phyloP scores from a whole-genome alignment of 2,329 filamentous ascomycete genomes.

The Aspergillus unguis region DNA sequence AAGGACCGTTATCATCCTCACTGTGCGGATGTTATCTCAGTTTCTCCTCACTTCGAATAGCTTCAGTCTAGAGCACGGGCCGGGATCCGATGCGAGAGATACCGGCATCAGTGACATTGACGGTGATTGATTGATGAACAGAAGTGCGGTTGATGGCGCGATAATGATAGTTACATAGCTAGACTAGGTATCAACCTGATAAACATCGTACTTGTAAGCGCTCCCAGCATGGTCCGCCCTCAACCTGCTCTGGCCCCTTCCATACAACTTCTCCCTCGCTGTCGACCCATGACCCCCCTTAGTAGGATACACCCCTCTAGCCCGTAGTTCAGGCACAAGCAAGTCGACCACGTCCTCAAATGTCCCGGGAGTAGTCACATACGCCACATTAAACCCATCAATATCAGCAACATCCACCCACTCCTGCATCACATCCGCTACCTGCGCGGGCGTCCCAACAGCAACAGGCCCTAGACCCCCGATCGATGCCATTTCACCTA shows the following conservation, averaged over 20 bases:
- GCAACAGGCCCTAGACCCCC: conserved; percentile 50
- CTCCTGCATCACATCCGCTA: conserved; percentile 48
- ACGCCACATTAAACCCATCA: conserved; percentile 44
- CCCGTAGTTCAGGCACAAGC: conserved; percentile 47
- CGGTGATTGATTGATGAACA: background rate
- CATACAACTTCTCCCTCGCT: conserved; percentile 61
- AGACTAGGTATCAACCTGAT: background rate
- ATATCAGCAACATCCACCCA: conserved; percentile 46
- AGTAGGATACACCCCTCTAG: conserved; percentile 41
- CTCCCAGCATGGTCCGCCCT: background rate
- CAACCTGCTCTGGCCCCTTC: conserved; percentile 28
- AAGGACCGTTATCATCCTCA: background rate
- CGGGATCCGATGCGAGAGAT: background rate
- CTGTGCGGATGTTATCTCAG: background rate
- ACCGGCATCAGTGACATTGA: too few relatives aligned
- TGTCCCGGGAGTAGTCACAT: conserved; percentile 51
- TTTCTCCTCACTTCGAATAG: background rate
- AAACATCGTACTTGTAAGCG: background rate
- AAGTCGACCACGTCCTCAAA: conserved; percentile 53
- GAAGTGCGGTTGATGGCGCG: too few relatives aligned
- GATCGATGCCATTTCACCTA: conserved; percentile 48
- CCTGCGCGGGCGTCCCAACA: conserved; percentile 46
- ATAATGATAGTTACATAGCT: too few relatives aligned
- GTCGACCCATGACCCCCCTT: conserved; percentile 40
- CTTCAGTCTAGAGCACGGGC: background rate